These are phyloP conservation scores for Pseudogymnoascus sp. DNA, from an alignment of 2,329 filamentous ascomycete species.

Conservation along the genomic window DNA sequence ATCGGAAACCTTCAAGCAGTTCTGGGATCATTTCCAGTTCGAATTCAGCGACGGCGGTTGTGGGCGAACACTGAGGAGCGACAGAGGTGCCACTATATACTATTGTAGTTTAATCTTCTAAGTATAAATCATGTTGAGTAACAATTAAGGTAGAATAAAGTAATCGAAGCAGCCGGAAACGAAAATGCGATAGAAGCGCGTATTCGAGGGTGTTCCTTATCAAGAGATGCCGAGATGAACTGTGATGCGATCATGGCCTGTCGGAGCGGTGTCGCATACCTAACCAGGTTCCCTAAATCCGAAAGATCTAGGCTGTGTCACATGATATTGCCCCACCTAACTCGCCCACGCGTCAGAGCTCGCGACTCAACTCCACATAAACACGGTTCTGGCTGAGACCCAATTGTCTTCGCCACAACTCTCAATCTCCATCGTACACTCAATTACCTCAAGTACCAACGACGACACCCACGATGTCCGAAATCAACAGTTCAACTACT, in stretches of 20 bases:
- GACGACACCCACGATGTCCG: slow-evolving; percentile 35
- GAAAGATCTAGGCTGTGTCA: slow-evolving; percentile 6
- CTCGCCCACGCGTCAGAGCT: neutral
- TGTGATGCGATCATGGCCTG: slow-evolving; percentile 8
- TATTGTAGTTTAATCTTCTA: neutral
- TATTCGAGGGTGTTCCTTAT: slow-evolving; percentile 4
- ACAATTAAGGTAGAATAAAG: neutral
- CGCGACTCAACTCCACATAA: slow-evolving; percentile 11
- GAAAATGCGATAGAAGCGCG: neutral
- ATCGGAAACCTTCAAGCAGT: neutral
- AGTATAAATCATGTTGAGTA: slow-evolving; percentile 1
- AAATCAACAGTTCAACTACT: slow-evolving; percentile 37
- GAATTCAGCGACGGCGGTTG: neutral
- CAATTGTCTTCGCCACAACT: slow-evolving; percentile 7
- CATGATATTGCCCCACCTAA: slow-evolving; percentile 6
- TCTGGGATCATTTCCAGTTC: slow-evolving; percentile 5
- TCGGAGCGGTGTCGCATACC: neutral
- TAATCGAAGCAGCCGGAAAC: neutral
- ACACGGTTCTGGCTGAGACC: slow-evolving; percentile 12
- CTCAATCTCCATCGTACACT: neutral
- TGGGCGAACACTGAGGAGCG: neutral
- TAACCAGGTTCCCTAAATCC: slow-evolving; percentile 4
- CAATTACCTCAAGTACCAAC: slow-evolving; percentile 7
- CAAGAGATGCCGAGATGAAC: slow-evolving; percentile 2
- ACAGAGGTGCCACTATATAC: neutral